These are phyloP conservation scores for Penicillium fimorum DNA, from an alignment of 495 filamentous ascomycete genomes.

Conservation along the genomic window DNA sequence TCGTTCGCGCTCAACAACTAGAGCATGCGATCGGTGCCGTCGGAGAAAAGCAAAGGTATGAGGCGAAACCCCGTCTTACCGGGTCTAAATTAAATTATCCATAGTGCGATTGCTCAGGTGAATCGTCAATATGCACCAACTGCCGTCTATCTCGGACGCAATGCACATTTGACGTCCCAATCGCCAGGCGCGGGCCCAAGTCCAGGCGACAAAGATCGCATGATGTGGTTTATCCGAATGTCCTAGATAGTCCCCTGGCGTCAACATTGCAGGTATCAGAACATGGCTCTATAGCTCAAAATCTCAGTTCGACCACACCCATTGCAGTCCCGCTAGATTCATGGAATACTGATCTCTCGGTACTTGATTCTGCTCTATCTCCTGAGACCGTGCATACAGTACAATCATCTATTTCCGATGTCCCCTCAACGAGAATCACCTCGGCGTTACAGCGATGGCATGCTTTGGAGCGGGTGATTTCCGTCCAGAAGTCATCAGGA, in stretches of 20 bases:
- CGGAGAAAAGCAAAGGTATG: constrained; percentile 26
- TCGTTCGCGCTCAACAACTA: constrained; percentile 9
- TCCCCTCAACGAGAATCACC: constrained; percentile 13
- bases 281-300: neutral
- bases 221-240: constrained; percentile 2
- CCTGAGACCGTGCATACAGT: constrained; percentile 21
- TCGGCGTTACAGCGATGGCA: constrained; percentile 22
- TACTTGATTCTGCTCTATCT: constrained; percentile 18
- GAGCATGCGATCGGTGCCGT: constrained; percentile 27
- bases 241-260: neutral
- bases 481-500: constrained; percentile 2
- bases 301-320: neutral
- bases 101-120: constrained; percentile 19
- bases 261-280: constrained; percentile 7
- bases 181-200: constrained; percentile 23
- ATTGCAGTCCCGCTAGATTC: constrained; percentile 10
- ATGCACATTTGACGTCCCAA: constrained; percentile 24
- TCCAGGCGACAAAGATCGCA: constrained; percentile 12
- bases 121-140: constrained; percentile 14
- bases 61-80: neutral
- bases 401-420: constrained; percentile 16
- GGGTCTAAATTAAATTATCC: neutral
- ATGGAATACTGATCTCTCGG: constrained; percentile 13
- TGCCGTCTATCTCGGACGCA: constrained; percentile 13
- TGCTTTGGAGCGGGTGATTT: constrained; percentile 8